Evolutionary conservation across 169 alveolate species (phyloP).

Genomic region (Theileria sp.): DNA sequence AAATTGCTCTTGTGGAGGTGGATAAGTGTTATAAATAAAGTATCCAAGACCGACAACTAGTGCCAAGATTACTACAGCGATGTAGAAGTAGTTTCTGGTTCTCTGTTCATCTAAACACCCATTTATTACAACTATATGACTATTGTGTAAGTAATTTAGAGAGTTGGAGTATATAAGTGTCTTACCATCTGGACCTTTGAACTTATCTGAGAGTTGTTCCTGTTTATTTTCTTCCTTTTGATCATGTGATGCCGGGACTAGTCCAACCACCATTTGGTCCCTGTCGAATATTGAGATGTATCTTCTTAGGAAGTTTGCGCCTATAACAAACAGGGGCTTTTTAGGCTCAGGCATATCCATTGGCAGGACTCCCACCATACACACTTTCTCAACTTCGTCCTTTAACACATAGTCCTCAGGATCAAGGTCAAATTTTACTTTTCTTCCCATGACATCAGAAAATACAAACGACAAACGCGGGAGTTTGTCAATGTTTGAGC

Average conservation of each 20-base stretch:
- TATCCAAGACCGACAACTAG: constrained; percentile 23
- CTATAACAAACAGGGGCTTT: constrained; percentile 81
- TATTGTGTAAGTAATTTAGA: neutral
- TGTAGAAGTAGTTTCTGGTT: neutral
- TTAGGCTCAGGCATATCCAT: constrained; percentile 77
- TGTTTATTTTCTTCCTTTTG: constrained; percentile 21
- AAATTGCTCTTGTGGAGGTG: neutral
- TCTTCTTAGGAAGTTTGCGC: constrained; percentile 77
- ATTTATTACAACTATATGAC: neutral
- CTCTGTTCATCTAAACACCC: neutral
- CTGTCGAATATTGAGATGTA: constrained; percentile 82
- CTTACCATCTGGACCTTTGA: constrained; percentile 3
- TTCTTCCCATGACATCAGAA: constrained; percentile 66
- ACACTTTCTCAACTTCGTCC: constrained; percentile 60
- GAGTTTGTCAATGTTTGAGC: constrained; percentile 72
- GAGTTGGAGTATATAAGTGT: neutral
- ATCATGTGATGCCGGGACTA: constrained; percentile 76
- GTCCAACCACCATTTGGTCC: constrained; percentile 77
- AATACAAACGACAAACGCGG: constrained; percentile 78
- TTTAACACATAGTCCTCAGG: constrained; percentile 70
- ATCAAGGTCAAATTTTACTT: constrained; percentile 62
- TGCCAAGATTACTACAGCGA: neutral
- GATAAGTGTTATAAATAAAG: constrained; percentile 10
- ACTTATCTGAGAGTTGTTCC: constrained; percentile 29
- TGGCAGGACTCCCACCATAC: constrained; percentile 77